Percentiles rank a stretch among this genome's conserved stretches.
Conservation (phyloP, 2,329 filamentous ascomycete species). For the Sclerotinia nivalis region DNA sequence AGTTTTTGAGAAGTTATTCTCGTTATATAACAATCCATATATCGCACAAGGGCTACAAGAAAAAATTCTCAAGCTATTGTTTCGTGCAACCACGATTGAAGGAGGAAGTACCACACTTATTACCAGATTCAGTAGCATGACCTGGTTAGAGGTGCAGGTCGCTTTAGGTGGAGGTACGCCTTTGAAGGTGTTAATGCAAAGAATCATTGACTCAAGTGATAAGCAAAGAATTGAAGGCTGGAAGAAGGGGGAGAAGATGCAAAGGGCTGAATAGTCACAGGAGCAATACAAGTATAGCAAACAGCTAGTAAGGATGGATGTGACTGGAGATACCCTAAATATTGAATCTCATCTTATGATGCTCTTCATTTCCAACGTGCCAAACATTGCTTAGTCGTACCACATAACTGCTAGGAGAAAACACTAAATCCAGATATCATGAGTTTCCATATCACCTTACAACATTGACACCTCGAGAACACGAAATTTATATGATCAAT, state of each 20-base stretch:
- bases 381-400: background rate
- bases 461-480: background rate
- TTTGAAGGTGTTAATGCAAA: constrained; percentile 55
- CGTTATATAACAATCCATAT: constrained; percentile 67
- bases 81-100: constrained; percentile 65
- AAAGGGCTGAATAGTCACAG: constrained; percentile 35
- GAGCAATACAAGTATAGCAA: background rate
- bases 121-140: constrained; percentile 72
- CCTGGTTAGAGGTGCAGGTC: constrained; percentile 69
- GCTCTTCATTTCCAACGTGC: constrained; percentile 2
- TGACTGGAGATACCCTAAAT: constrained; percentile 30
- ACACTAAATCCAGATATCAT: background rate
- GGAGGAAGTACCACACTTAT: constrained; percentile 78
- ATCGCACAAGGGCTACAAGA: constrained; percentile 55
- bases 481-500: background rate
- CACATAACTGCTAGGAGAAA: background rate
- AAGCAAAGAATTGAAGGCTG: constrained; percentile 64
- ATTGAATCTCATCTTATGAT: constrained; percentile 18
- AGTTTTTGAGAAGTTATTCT: constrained; percentile 74
- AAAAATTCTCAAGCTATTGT: constrained; percentile 62
- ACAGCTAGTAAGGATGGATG: constrained; percentile 33
- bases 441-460: background rate
- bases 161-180: constrained; percentile 50
- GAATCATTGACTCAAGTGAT: constrained; percentile 66
- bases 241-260: constrained; percentile 51